A percentile compares a stretch with the other conserved stretches of the same genome.
These are phyloP conservation scores for Prunus kanzakura DNA, from an alignment of 306 rosid genomes.

Conservation along the genomic window DNA sequence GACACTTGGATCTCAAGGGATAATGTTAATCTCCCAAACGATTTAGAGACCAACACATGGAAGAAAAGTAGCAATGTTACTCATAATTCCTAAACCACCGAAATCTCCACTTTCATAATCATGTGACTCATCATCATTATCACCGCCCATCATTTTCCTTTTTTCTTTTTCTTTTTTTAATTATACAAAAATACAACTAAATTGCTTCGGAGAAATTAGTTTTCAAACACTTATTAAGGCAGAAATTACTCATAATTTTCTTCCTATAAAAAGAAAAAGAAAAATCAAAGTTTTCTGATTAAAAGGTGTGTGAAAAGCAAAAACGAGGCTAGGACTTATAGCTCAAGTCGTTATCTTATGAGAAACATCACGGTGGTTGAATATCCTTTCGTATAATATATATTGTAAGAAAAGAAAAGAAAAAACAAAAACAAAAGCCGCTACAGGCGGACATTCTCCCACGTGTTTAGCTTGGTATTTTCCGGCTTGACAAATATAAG, in stretches of 20 bases:
- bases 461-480: constrained; percentile 10
- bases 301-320: constrained; percentile 19
- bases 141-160: constrained; percentile 14
- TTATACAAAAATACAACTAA: too few species aligned
- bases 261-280: too few species aligned
- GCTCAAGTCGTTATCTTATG: too few species aligned
- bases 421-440: constrained; percentile 39
- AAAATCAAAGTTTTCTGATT: too few species aligned
- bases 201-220: too few species aligned
- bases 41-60: neutral
- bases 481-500: neutral
- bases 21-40: neutral
- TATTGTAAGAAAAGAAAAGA: too few species aligned
- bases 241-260: too few species aligned
- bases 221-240: too few species aligned
- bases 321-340: constrained; percentile 17
- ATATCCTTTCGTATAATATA: too few species aligned
- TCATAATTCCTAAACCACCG: neutral
- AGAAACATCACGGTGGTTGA: too few species aligned
- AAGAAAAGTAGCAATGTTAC: neutral
- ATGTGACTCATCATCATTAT: constrained; percentile 22
- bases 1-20: neutral
- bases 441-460: constrained; percentile 49
- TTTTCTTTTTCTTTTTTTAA: too few species aligned
- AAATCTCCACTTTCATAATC: constrained; percentile 1